Evolutionary conservation across 2,329 filamentous ascomycete genomes (phyloP).

Genomic region (Penicillium sp.): DNA sequence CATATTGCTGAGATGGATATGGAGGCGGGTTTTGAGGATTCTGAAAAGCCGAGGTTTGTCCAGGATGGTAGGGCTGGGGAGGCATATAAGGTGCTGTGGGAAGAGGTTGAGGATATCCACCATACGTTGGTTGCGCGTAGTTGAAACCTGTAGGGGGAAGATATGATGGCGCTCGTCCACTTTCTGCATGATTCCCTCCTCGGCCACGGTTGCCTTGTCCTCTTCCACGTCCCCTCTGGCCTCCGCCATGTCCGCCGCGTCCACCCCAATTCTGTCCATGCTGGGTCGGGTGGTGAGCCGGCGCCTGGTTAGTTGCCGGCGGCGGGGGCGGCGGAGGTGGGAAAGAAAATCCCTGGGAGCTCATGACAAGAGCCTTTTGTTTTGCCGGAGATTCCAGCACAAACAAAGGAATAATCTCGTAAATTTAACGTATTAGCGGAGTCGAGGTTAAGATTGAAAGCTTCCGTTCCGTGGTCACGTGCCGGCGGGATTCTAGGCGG

Average conservation of each 20-base stretch:
- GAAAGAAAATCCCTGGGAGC: constrained; percentile 39
- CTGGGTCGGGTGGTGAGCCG: constrained; percentile 18
- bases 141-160: constrained; percentile 20
- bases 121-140: constrained; percentile 26
- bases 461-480: constrained; percentile 2
- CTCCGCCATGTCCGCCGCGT: constrained; percentile 15
- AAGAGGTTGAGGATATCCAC: constrained; percentile 23
- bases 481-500: background rate
- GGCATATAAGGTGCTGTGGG: constrained; percentile 21
- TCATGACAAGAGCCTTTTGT: constrained; percentile 27
- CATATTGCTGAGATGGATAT: constrained; percentile 21
- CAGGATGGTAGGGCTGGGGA: constrained; percentile 21
- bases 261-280: constrained; percentile 27
- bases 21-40: constrained; percentile 15
- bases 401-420: constrained; percentile 21
- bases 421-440: background rate
- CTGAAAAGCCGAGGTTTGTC: constrained; percentile 20
- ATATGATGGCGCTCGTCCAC: constrained; percentile 17
- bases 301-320: constrained; percentile 17
- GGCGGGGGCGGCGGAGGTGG: constrained; percentile 38
- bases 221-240: constrained; percentile 25
- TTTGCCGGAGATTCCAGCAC: constrained; percentile 21
- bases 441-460: constrained; percentile 2
- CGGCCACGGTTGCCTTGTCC: constrained; percentile 28
- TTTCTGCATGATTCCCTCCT: constrained; percentile 15